phyloP scores from a whole-genome alignment of 75 land plant species.

The Larix kaempferi region DNA sequence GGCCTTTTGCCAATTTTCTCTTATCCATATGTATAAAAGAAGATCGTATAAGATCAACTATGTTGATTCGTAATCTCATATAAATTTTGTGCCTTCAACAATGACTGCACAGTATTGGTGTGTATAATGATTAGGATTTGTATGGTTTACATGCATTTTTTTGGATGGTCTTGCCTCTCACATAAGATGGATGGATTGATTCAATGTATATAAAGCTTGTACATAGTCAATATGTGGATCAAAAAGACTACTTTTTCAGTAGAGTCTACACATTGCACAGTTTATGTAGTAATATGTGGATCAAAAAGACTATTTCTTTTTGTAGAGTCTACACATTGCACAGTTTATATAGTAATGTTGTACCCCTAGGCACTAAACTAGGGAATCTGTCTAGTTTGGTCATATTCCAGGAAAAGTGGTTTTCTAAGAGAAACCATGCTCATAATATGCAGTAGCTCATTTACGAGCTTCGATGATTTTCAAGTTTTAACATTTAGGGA shows the following conservation, averaged over 20 bases:
- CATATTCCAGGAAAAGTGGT: background rate
- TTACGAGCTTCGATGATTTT: background rate
- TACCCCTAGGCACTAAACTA: too few relatives aligned
- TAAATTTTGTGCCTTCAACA: background rate
- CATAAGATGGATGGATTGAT: background rate
- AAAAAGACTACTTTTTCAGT: too few relatives aligned
- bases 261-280: too few relatives aligned
- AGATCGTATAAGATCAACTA: background rate
- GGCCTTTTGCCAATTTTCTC: background rate
- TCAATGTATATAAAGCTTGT: background rate
- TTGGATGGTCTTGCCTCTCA: background rate
- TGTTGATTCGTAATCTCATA: background rate
- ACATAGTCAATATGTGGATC: too few relatives aligned
- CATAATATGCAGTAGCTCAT: background rate
- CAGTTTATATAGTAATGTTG: background rate
- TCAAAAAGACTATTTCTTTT: background rate
- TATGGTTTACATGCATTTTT: background rate
- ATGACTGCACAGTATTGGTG: conserved; percentile 3
- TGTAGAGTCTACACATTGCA: background rate
- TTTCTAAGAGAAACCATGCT: background rate
- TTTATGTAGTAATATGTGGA: too few relatives aligned
- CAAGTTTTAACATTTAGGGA: background rate
- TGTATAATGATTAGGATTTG: background rate
- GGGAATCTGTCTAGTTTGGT: background rate
- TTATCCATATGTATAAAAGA: background rate